Evolutionary conservation across 768 basidiomycete genomes (phyloP).

Genomic region (Sarcodon sp.): DNA sequence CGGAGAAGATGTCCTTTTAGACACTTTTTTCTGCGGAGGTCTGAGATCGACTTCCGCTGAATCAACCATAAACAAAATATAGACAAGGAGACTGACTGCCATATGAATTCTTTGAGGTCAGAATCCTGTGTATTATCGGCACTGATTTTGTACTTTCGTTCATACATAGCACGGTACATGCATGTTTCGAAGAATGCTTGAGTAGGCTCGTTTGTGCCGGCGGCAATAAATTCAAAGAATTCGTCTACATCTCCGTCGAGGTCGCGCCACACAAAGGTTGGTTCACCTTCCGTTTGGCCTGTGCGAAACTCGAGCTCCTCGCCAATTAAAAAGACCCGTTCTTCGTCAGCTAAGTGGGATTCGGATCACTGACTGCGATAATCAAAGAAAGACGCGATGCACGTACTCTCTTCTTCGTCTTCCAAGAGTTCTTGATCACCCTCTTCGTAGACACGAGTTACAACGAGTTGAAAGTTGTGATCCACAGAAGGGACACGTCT

Average conservation of each 20-base stretch:
- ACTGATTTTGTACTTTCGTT: conserved; percentile 71
- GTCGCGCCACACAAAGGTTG: conserved; percentile 86
- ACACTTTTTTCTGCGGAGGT: conserved; percentile 12
- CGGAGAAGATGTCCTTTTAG: conserved; percentile 7
- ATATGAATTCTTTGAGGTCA: conserved; percentile 71
- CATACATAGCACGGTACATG: conserved; percentile 94
- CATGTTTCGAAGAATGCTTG: conserved; percentile 86
- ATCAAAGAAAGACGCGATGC: background rate
- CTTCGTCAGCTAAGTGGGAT: conserved; percentile 66
- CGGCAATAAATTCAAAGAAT: conserved; percentile 81
- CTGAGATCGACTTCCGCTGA: conserved; percentile 3
- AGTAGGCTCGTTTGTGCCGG: conserved; percentile 64
- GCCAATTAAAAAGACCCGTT: conserved; percentile 84
- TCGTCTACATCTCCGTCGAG: conserved; percentile 87
- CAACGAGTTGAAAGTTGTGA: conserved; percentile 82
- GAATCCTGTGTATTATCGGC: conserved; percentile 57
- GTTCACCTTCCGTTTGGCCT: conserved; percentile 60
- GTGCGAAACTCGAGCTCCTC: conserved; percentile 81
- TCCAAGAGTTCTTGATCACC: conserved; percentile 92
- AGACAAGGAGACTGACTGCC: conserved; percentile 47
- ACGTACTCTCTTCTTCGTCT: conserved; percentile 82
- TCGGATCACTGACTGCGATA: conserved; percentile 1
- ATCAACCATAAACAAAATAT: background rate
- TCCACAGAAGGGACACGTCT: conserved; percentile 67
- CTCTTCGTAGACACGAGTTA: conserved; percentile 95